Evolutionary conservation across 441 rosid genomes (phyloP).

Genomic region (Rhodomyrtus psidioides): DNA sequence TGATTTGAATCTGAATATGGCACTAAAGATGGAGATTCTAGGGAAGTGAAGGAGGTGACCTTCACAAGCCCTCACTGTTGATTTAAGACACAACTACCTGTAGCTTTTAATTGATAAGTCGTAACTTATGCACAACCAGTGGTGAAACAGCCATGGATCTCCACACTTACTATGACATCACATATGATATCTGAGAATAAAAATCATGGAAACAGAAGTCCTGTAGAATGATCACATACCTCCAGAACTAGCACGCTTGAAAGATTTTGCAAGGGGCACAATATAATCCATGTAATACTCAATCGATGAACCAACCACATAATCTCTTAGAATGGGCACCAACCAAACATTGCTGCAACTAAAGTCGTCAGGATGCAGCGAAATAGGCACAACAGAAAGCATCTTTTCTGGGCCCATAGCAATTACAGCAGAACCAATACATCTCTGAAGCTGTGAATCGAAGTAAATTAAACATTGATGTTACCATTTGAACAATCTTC

Average conservation of each 20-base stretch:
- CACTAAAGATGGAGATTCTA: background rate
- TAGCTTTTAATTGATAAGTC: background rate
- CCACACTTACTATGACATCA: background rate
- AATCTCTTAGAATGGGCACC: conserved; percentile 63
- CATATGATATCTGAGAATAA: background rate
- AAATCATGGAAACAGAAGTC: background rate
- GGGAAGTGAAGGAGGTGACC: background rate
- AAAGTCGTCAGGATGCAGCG: conserved; percentile 40
- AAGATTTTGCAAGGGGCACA: conserved; percentile 76
- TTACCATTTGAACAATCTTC: background rate
- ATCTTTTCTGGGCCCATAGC: conserved; percentile 81
- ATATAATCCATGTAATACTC: conserved; percentile 67
- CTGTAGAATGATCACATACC: conserved; percentile 32
- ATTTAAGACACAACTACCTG: too few species aligned
- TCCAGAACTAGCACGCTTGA: conserved; percentile 45
- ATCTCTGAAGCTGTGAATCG: conserved; percentile 46
- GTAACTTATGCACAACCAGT: background rate
- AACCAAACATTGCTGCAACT: conserved; percentile 65
- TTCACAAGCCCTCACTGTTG: too few species aligned
- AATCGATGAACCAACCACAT: conserved; percentile 65
- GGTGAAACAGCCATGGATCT: background rate
- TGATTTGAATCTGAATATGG: background rate
- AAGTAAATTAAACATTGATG: background rate
- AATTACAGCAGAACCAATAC: conserved; percentile 81
- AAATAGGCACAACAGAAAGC: conserved; percentile 61